These are phyloP conservation scores for Taphrina confusa DNA, from an alignment of 1,139 yeast genomes.

Conservation along the genomic window DNA sequence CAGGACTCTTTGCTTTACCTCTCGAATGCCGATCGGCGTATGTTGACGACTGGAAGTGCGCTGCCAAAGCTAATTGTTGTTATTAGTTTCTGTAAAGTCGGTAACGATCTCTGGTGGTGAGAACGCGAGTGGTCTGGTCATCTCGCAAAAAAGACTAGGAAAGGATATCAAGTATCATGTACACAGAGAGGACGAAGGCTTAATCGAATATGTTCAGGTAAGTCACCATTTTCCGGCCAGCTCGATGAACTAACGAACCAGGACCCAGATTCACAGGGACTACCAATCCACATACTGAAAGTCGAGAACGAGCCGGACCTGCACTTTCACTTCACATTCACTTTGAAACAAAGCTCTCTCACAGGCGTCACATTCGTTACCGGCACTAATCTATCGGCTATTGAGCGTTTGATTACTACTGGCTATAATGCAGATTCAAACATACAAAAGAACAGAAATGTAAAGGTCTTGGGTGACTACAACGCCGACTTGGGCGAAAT, in stretches of 20 bases:
- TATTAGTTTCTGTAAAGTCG: conserved; percentile 17
- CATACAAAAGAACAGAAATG: conserved; percentile 41
- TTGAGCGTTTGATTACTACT: conserved; percentile 47
- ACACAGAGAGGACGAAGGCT: conserved; percentile 2
- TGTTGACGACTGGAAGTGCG: not conserved
- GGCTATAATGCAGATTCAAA: conserved; percentile 51
- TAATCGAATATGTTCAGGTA: conserved; percentile 33
- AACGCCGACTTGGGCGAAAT: conserved; percentile 12
- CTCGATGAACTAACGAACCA: not conserved
- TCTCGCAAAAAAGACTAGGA: conserved; percentile 7
- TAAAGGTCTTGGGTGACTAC: conserved; percentile 24
- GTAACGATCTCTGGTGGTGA: conserved; percentile 25
- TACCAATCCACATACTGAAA: conserved; percentile 25
- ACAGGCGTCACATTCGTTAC: conserved; percentile 46
- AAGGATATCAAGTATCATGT: conserved; percentile 19
- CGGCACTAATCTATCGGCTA: conserved; percentile 43
- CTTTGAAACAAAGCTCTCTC: conserved; percentile 33
- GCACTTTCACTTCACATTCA: conserved; percentile 24
- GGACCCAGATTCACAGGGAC: conserved; percentile 31
- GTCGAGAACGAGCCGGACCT: conserved; percentile 23
- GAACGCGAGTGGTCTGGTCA: conserved; percentile 1
- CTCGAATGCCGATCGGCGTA: conserved; percentile 21
- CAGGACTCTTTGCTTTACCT: conserved; percentile 29
- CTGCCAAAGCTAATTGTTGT: not conserved
- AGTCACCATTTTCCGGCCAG: not conserved